A percentile compares a stretch with the other conserved stretches of the same genome.
phyloP scores from a whole-genome alignment of 176 grass and related monocot species.

The Neostapfia colusana region DNA sequence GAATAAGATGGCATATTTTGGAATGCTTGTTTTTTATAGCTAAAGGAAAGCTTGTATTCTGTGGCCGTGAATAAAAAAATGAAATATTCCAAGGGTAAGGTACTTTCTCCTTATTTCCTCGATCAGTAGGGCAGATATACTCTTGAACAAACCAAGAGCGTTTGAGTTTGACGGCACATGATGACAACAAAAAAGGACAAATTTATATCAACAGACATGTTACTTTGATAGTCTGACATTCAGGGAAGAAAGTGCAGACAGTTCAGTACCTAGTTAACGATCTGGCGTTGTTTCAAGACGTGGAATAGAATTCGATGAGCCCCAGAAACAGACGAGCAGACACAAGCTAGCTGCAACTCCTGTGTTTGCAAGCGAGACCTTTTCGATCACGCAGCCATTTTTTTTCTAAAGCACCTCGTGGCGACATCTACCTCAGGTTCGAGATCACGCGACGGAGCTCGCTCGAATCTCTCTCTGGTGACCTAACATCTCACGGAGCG shows the following conservation, averaged over 20 bases:
- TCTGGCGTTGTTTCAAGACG: neutral
- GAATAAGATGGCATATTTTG: too few species aligned
- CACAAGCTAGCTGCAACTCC: neutral
- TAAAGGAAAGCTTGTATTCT: neutral
- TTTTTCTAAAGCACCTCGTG: neutral
- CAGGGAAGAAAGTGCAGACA: too few species aligned
- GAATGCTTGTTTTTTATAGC: too few species aligned
- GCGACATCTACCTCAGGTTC: neutral
- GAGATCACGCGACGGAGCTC: neutral
- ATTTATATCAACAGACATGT: neutral
- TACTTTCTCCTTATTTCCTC: neutral
- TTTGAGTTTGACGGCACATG: neutral
- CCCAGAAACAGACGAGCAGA: neutral
- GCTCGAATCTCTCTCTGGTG: neutral
- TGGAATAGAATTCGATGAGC: neutral
- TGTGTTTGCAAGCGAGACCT: neutral
- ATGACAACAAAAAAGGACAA: neutral
- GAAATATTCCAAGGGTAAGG: neutral
- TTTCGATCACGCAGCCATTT: neutral
- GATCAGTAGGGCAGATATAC: neutral
- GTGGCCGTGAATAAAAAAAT: neutral
- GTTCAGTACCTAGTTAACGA: neutral
- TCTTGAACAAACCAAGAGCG: neutral
- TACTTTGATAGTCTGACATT: neutral
- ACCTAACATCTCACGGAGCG: slow-evolving; percentile 23